Evolutionary conservation across 345 rosid species (phyloP), one percentile per base, ranked within the genome.

Genomic region (Populus tremula): DNA sequence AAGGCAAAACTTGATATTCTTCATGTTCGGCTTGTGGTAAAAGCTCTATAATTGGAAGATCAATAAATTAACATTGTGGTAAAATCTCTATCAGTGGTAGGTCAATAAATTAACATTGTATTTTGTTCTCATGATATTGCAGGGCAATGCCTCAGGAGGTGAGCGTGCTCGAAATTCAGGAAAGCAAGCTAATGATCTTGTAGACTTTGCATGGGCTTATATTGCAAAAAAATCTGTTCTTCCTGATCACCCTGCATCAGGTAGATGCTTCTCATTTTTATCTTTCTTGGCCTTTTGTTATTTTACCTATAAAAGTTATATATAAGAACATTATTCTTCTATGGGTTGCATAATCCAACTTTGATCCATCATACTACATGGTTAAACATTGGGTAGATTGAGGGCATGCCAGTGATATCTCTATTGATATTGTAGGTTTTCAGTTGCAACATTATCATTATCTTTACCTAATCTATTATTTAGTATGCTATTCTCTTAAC

Each of bases 111-210:
- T 74, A 38, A 50, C 69, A 23, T 12, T 70, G 27, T 54, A 50
- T 23, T 75, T 64, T 79, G 6, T 53, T 65, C n/a, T 54, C 64
- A 36, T 81, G 76, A 41, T 69, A 69, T 66, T 86, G 75, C 82
- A 96, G 99, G 99, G 99, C 69, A 93, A 93, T 87, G 98, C 99
- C 62, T 85, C 98, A 14, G 99, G 93, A 38, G 99, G 98, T 82
- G 91, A 88, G 74, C 93, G 98, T 74, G 99, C 99, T 8, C 87
- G 72, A 35, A 62, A 87, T 78, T 79, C 87, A 20, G 98, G 96
- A 68, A 53, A 21, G 74, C 88, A 81, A 70, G 93, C 97, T 72
- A 88, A 84, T 82, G 85, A 72, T 59, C 85, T 96, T 49, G 83
- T 96, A 86, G 92, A 91, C 70, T 35, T 65, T 83, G 96, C 96